Evolutionary conservation across 257 asterid species (phyloP).

Genomic region (Fraxinus quadrangulata): DNA sequence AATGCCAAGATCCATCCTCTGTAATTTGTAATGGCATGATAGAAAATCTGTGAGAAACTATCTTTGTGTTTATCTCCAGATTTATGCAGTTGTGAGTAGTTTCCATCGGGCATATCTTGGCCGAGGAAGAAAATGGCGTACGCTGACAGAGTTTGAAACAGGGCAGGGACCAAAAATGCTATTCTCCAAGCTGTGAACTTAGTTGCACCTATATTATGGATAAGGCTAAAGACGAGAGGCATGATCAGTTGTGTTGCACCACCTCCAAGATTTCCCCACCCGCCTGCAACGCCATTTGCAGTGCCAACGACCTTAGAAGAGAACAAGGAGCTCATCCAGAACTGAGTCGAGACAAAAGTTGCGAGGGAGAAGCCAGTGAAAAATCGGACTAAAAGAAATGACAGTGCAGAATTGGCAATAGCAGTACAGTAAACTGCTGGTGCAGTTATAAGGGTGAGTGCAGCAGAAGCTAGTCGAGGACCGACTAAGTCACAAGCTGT

Average conservation of each 20-base stretch:
- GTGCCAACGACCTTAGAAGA: slow-evolving; percentile 62
- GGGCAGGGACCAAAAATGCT: slow-evolving; percentile 73
- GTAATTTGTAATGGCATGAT: slow-evolving; percentile 53
- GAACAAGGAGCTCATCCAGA: slow-evolving; percentile 94
- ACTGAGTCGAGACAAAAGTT: slow-evolving; percentile 85
- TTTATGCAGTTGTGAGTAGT: slow-evolving; percentile 56
- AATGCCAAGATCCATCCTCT: slow-evolving; percentile 81
- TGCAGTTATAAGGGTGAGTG: slow-evolving; percentile 62
- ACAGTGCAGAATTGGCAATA: slow-evolving; percentile 35
- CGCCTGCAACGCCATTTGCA: slow-evolving; percentile 81
- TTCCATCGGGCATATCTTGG: slow-evolving; percentile 82
- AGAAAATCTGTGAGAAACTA: slow-evolving; percentile 38
- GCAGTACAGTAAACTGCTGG: slow-evolving; percentile 75
- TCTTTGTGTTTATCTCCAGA: slow-evolving; percentile 77
- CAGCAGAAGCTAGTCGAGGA: slow-evolving; percentile 70
- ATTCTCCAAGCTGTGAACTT: slow-evolving; percentile 80
- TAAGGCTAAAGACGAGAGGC: slow-evolving; percentile 63
- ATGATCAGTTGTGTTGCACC: slow-evolving; percentile 85
- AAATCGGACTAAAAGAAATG: slow-evolving; percentile 67
- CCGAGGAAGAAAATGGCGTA: slow-evolving; percentile 71
- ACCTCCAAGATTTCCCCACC: slow-evolving; percentile 97
- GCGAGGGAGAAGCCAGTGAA: slow-evolving; percentile 78
- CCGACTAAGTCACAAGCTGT: slow-evolving; percentile 82
- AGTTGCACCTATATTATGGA: slow-evolving; percentile 47
- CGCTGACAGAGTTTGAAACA: slow-evolving; percentile 66